Conservation (phyloP, 1,139 yeast species). For the Sugiyamaella japonica region DNA sequence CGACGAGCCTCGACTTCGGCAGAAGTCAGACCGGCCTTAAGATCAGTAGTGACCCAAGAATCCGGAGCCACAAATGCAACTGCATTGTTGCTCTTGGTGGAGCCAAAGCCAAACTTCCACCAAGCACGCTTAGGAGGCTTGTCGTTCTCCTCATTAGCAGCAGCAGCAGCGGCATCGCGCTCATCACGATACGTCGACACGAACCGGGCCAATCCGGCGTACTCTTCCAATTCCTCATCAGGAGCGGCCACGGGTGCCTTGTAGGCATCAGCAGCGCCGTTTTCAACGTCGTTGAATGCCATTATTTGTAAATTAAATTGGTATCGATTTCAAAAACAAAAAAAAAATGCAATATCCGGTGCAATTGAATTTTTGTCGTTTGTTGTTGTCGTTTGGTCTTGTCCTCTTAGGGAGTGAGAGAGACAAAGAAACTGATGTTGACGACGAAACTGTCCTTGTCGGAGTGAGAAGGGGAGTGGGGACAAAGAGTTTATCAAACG, state of each 20-base stretch:
- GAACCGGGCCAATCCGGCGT: conserved; percentile 41
- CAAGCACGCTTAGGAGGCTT: conserved; percentile 29
- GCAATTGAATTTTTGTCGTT: too few species aligned
- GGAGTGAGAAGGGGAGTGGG: conserved; percentile 1
- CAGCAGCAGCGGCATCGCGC: conserved; percentile 31
- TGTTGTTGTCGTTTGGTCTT: conserved; percentile 3
- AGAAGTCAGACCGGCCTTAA: conserved; percentile 52
- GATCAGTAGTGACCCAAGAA: conserved; percentile 48
- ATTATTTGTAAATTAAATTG: conserved; percentile 7
- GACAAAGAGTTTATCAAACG: too few species aligned
- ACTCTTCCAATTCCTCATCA: conserved; percentile 40
- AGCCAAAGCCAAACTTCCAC: conserved; percentile 30
- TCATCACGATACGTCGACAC: conserved; percentile 41
- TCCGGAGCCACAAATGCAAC: conserved; percentile 38
- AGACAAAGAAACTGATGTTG: not conserved
- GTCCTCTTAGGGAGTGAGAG: not conserved
- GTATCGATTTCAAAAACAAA: not conserved
- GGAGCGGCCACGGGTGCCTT: conserved; percentile 18
- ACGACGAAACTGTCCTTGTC: conserved; percentile 10
- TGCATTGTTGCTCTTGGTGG: conserved; percentile 20
- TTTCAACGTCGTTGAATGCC: conserved; percentile 20
- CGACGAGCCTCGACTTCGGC: conserved; percentile 58
- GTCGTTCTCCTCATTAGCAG: conserved; percentile 31
- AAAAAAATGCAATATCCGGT: too few species aligned
- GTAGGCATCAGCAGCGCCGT: conserved; percentile 19